phyloP scores from a whole-genome alignment of 1,284 basidiomycete species.

The Sparassis latifolia region DNA sequence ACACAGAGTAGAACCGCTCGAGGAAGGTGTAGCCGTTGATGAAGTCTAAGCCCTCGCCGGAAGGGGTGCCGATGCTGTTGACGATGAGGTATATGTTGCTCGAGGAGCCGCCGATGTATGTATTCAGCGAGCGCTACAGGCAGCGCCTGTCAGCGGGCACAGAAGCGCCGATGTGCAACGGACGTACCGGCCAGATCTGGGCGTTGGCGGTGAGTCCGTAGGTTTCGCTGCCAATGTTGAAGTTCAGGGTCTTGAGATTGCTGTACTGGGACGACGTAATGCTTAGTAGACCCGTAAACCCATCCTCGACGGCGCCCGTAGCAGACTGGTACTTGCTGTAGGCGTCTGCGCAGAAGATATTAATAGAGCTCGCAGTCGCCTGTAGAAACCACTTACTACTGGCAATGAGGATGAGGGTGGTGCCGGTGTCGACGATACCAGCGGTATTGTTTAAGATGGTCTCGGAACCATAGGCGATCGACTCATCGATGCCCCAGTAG shows the following conservation, averaged over 20 bases:
- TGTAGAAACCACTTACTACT: too few relatives aligned
- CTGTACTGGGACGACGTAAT: too few relatives aligned
- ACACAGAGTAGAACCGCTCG: slow-evolving; percentile 11
- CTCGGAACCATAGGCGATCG: slow-evolving; percentile 11
- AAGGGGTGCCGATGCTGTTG: slow-evolving; percentile 27
- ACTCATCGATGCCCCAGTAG: slow-evolving; percentile 13
- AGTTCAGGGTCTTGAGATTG: too few relatives aligned
- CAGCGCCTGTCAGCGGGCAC: not conserved
- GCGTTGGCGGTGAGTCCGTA: slow-evolving; percentile 8
- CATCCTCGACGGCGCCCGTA: too few relatives aligned
- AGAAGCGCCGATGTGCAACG: too few relatives aligned
- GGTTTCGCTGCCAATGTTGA: slow-evolving; percentile 4
- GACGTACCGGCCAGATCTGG: slow-evolving; percentile 14
- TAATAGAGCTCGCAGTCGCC: too few relatives aligned
- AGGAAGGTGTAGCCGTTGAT: slow-evolving; percentile 14
- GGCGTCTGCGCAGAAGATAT: too few relatives aligned
- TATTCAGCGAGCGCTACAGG: slow-evolving; percentile 26
- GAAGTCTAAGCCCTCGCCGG: slow-evolving; percentile 23
- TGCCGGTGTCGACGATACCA: slow-evolving; percentile 4
- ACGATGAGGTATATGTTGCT: slow-evolving; percentile 41
- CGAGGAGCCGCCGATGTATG: slow-evolving; percentile 35
- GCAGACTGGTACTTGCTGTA: too few relatives aligned
- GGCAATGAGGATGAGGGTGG: slow-evolving; percentile 7
- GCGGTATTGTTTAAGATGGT: slow-evolving; percentile 5
- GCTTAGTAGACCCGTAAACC: slow-evolving; percentile 1